Base-by-base conservation (phyloP, 495 filamentous ascomycete genomes). In the Choiromyces venosus region DNA sequence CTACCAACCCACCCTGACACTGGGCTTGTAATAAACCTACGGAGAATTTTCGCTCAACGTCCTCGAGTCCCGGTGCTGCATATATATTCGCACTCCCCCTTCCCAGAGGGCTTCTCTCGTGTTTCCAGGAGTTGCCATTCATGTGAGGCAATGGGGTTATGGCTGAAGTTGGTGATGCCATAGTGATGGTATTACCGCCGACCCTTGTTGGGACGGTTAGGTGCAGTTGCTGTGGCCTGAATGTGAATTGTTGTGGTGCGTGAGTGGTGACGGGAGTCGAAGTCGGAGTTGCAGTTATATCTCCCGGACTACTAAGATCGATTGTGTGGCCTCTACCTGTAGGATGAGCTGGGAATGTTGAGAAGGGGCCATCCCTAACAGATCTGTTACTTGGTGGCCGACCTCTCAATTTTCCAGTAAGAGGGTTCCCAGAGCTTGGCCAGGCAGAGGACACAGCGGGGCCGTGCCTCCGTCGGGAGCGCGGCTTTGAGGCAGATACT, bases 361-460 rank as follows among this genome's bases (percentile, higher is more conserved):
- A 93, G 79, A 94, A 95, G 9, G 93, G 93, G 0, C 92, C 93
- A 56, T 92, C 90, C 4, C 85, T 86, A 19, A 90, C 85, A 21
- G 87, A 88, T 29, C 92, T 88, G 81, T 91, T 92, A 74, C 89
- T 93, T 4, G 94, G 93, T 70, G 95, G 95, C 72, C 95, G 85
- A 14, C 95, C 95, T 65, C 95, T 85, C 21, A 92, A 83, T 73
- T 95, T 96, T 6, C 93, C 92, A 12, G 85, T 88, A 2, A 88
- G 83, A 35, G 88, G 85, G 38, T 87, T 86, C 6, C 87, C 88
- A 65, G 87, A 89, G 69, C 87, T 91, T 29, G 92, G 88, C 95
- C 95, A 99, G 18, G 95, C 95, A 36, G 94, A 97, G 9, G 95
- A 99, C 2, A 99, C 94, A 2, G 92, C 93, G 0, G 95, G 93